Base-by-base conservation (phyloP, 1,284 basidiomycete genomes). In the Ceratobasidium sp. region DNA sequence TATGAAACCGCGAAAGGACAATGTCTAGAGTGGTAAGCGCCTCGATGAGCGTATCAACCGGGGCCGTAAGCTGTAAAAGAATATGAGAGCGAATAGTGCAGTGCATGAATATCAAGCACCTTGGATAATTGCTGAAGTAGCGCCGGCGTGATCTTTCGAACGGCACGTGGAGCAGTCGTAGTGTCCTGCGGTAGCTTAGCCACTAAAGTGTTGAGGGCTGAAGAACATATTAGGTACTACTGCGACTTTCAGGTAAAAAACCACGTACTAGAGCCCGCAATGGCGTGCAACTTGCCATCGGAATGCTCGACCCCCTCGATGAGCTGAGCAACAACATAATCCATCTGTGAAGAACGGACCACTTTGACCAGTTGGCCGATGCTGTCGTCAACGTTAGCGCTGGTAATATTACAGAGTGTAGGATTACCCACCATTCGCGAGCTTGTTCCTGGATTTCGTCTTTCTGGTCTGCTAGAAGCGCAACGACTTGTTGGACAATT, bases 391-490 rank as follows among this genome's bases (percentile, higher is more conserved):
- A 2, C 38, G 46, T 62, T 38, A 38, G 33, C 80, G 59, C 67
- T 64, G 17, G 20, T 44, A 57, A n/a, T 12, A 44, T 15, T 33
- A 28, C 54, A 64, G 67, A n/a, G 59, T 12, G 44, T 80, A 80
- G n/a, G n/a, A n/a, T n/a, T n/a, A 82, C 89, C 78, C 81, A 95
- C 97, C 95, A 96, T 86, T 96, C 95, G 17, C 97, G 96, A 1
- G 96, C 96, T 83, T 96, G 94, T 84, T 98, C 98, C 88, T 99
- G 99, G 80, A 99, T 97, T 86, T 99, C 98, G 20, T 95, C 95
- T 82, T 97, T 98, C 85, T 92, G 92, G 86, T 99, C 98, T 82
- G 94, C 92, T 10, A 98, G 92, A 33, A 97, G 89, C 26, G 91
- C 88, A 33, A 98, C 87, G 0, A 97, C 96, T 82, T 93, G 91